phyloP scores from a whole-genome alignment of 192 early-diverging fungal genomes.

The Umbelopsis ramanniana region DNA sequence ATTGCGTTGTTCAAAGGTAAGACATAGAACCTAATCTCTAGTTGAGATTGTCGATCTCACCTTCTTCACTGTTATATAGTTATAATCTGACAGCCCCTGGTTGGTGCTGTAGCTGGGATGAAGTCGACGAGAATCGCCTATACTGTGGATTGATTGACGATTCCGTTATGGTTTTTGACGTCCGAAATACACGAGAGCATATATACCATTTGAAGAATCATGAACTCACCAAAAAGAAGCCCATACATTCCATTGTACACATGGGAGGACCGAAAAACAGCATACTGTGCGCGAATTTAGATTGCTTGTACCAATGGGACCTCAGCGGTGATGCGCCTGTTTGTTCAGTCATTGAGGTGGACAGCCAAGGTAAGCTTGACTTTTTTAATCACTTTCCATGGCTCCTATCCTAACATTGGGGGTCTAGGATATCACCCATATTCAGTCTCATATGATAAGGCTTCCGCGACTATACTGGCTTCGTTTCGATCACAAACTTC shows the following conservation, averaged over 20 bases:
- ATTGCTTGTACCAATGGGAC: constrained; percentile 4
- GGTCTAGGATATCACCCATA: neutral
- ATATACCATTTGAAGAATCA: constrained; percentile 6
- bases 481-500: constrained; percentile 5
- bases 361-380: neutral
- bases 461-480: constrained; percentile 1
- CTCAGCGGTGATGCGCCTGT: neutral
- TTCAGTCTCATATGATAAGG: constrained; percentile 5
- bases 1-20: constrained; percentile 28
- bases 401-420: neutral
- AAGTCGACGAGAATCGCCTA: constrained; percentile 12
- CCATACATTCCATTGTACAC: constrained; percentile 12
- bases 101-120: constrained; percentile 32
- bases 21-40: neutral
- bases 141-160: constrained; percentile 34
- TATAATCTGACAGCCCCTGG: constrained; percentile 23
- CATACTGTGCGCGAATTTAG: constrained; percentile 6
- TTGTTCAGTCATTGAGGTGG: constrained; percentile 3
- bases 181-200: constrained; percentile 26
- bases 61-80: neutral
- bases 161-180: constrained; percentile 27
- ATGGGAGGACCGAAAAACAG: neutral
- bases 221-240: neutral
- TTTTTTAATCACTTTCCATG: neutral
- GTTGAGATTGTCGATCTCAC: too few species aligned